Base-by-base conservation (phyloP, 1,284 basidiomycete genomes). In the Cystobasidiaceae sp. region DNA sequence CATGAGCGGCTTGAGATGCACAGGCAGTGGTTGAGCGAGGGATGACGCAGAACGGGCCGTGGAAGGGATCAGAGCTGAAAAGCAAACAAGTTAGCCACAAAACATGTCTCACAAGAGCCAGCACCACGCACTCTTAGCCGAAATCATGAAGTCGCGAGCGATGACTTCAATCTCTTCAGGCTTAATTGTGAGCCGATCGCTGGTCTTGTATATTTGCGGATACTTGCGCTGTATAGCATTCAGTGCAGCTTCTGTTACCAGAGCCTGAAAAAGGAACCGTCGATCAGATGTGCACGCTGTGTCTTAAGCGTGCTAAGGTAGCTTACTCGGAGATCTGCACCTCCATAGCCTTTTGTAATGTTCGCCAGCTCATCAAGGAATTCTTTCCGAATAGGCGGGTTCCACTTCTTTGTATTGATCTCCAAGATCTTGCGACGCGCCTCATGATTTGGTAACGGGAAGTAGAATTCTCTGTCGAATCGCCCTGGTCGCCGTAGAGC, bases 381-480 rank as follows among this genome's bases (percentile, higher is more conserved):
- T 68, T 80, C 81, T 55, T 82, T 77, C 4, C 80, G 83, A 1
- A 87, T 82, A 82, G 89, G 92, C 0, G 91, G 92, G 7, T 85
- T 83, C 96, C 96, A 98, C 48, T 86, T 86, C 69, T 80, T 83
- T 21, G 94, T 97, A 83, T 97, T 92, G 73, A 98, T 97, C 21
- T 82, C 79, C 72, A 99, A 79, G 72, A 98, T 98, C 77, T 86
- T 88, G 75, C 89, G 86, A 62, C 96, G 80, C 2, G 93, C 96
- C 32, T 88, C 86, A 15, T 88, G 75, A 30, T 85, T 86, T 0
- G 96, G 96, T 28, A 99, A 78, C 0, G 91, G 89, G 79, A 99
- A 98, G 79, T 97, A 98, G 77, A 99, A 98, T 77, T 99, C 96
- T 68, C 96, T 82, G 77, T 99, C 96, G 75, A 99, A 99, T 66